Conservation (phyloP, 768 basidiomycete species). For the Lentinula lateritia region DNA sequence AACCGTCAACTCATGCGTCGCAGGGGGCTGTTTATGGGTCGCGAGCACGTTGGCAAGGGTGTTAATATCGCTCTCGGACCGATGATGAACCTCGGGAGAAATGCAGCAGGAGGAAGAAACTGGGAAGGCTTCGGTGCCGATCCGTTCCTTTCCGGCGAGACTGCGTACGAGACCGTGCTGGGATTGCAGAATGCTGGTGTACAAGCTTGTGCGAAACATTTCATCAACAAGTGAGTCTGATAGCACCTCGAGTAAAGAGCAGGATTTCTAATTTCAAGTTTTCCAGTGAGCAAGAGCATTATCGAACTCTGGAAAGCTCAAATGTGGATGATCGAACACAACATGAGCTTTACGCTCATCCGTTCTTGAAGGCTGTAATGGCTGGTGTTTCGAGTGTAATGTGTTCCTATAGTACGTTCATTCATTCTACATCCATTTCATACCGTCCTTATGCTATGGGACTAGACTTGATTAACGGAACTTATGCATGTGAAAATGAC, state of each 20-base stretch:
- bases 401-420: slow-evolving; percentile 65
- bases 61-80: slow-evolving; percentile 70
- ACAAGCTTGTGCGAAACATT: slow-evolving; percentile 85
- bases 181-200: slow-evolving; percentile 79
- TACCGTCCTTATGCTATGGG: not conserved
- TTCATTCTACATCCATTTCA: not conserved
- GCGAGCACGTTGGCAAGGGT: slow-evolving; percentile 80
- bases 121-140: slow-evolving; percentile 97
- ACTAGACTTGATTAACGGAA: slow-evolving; percentile 60
- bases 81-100: slow-evolving; percentile 25
- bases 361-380: slow-evolving; percentile 66
- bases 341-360: slow-evolving; percentile 70
- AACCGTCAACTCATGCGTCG: slow-evolving; percentile 74
- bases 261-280: not conserved
- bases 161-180: slow-evolving; percentile 72
- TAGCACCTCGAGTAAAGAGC: not conserved
- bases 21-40: slow-evolving; percentile 75
- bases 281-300: slow-evolving; percentile 63
- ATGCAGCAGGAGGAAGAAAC: slow-evolving; percentile 77
- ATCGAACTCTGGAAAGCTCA: slow-evolving; percentile 48
- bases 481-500: slow-evolving; percentile 73
- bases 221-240: slow-evolving; percentile 59
- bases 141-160: slow-evolving; percentile 80
- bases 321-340: slow-evolving; percentile 78
- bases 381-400: slow-evolving; percentile 71